Percentiles rank a stretch among this genome's conserved stretches.
Evolutionary conservation across 441 rosid genomes (phyloP).

Genomic region (Croton setiger): DNA sequence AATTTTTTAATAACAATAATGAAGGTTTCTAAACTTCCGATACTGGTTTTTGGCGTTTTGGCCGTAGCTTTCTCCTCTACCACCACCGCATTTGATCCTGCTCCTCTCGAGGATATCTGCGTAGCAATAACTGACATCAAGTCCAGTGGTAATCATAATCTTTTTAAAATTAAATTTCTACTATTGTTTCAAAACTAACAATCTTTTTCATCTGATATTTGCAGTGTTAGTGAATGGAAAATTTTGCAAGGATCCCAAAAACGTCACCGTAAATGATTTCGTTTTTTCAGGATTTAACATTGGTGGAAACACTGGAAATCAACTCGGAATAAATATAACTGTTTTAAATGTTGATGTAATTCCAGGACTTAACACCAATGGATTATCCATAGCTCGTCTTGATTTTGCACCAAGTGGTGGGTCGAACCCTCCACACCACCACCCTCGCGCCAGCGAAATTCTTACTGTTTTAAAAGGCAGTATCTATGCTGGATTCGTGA

Average conservation of each 20-base stretch:
- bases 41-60: neutral
- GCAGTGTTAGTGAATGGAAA: no score
- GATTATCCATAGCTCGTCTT: conserved; percentile 39
- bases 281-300: conserved; percentile 3
- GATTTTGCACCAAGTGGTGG: conserved; percentile 44
- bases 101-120: conserved; percentile 11
- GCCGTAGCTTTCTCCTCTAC: conserved; percentile 12
- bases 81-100: conserved; percentile 3
- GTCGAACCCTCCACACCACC: conserved; percentile 44
- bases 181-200: no score
- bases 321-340: conserved; percentile 40
- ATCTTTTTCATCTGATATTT: no score
- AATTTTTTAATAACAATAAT: neutral
- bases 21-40: neutral
- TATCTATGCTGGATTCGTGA: conserved; percentile 39
- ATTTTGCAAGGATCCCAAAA: no score
- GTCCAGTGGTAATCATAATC: no score
- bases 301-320: conserved; percentile 34
- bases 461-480: conserved; percentile 36
- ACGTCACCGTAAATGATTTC: no score
- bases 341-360: conserved; percentile 31
- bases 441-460: conserved; percentile 40
- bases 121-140: conserved; percentile 11
- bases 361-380: conserved; percentile 48
- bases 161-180: no score